These are phyloP conservation scores for Wickerhamomyces xylosicus DNA, from an alignment of 805 yeast species.

Conservation along the genomic window DNA sequence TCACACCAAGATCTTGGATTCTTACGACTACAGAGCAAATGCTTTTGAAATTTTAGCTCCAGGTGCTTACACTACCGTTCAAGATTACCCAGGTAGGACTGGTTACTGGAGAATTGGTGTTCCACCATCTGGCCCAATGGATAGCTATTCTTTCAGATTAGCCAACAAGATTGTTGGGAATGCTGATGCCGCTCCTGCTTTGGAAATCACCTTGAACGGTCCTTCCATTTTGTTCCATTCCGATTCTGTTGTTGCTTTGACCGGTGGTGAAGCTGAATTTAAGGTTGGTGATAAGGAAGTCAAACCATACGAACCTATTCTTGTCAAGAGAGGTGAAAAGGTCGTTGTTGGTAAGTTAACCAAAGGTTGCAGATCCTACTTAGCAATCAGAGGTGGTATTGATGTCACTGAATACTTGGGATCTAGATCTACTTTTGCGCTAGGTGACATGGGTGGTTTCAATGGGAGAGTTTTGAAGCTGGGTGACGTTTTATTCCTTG, in stretches of 20 bases:
- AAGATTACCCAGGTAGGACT: slow-evolving; percentile 88
- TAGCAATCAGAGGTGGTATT: slow-evolving; percentile 87
- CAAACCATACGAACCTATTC: slow-evolving; percentile 64
- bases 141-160: slow-evolving; percentile 76
- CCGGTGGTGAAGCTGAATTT: slow-evolving; percentile 77
- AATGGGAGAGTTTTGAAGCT: slow-evolving; percentile 86
- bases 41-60: slow-evolving; percentile 83
- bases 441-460: slow-evolving; percentile 88
- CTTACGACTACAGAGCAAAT: slow-evolving; percentile 66
- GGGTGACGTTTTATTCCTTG: slow-evolving; percentile 86
- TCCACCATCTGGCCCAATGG: slow-evolving; percentile 99
- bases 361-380: slow-evolving; percentile 80
- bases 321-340: slow-evolving; percentile 63
- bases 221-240: slow-evolving; percentile 81
- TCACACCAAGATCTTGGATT: slow-evolving; percentile 80
- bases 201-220: slow-evolving; percentile 82
- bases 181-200: slow-evolving; percentile 70
- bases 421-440: slow-evolving; percentile 92
- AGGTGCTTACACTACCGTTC: slow-evolving; percentile 94
- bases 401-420: slow-evolving; percentile 93
- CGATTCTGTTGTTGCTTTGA: slow-evolving; percentile 64
- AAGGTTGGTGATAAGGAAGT: slow-evolving; percentile 50
- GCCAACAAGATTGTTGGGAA: slow-evolving; percentile 92
- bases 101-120: slow-evolving; percentile 70
- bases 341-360: slow-evolving; percentile 72